Evolutionary conservation across 139 green algal genomes (phyloP).

Genomic region (Mesotaenium endlicherianum): DNA sequence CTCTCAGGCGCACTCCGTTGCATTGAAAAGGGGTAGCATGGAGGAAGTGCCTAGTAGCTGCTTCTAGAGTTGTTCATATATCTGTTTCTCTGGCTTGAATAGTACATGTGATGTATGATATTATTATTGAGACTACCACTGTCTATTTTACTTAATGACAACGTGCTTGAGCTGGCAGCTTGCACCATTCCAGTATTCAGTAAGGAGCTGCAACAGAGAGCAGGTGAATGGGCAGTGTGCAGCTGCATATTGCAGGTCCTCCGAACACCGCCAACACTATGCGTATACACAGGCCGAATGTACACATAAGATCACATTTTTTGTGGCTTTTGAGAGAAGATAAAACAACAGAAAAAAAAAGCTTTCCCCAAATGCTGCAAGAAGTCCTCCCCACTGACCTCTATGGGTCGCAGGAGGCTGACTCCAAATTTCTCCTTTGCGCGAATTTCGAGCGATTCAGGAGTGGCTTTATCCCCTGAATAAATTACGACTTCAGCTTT

Average conservation of each 20-base stretch:
- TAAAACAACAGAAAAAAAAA: background rate
- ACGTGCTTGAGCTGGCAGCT: too few species aligned
- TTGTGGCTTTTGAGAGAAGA: background rate
- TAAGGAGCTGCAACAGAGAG: background rate
- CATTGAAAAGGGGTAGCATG: background rate
- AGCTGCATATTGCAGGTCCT: background rate
- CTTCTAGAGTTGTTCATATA: too few species aligned
- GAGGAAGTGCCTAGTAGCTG: background rate
- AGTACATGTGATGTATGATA: too few species aligned
- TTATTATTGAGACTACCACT: too few species aligned
- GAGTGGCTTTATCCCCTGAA: conserved; percentile 52
- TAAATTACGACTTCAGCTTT: conserved; percentile 63
- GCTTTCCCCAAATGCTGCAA: background rate
- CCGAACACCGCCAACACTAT: background rate
- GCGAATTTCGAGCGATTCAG: conserved; percentile 54
- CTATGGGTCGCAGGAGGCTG: background rate
- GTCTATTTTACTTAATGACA: too few species aligned
- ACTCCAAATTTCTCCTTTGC: conserved; percentile 65
- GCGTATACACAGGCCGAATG: background rate
- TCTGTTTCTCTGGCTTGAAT: too few species aligned
- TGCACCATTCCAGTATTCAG: too few species aligned
- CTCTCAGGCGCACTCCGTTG: background rate
- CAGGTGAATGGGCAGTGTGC: background rate
- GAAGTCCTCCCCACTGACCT: conserved; percentile 40
- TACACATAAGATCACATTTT: background rate